Evolutionary conservation across 2,329 filamentous ascomycete species (phyloP), one percentile per base, ranked within the genome.

Genomic region (Monosporascus sp.): DNA sequence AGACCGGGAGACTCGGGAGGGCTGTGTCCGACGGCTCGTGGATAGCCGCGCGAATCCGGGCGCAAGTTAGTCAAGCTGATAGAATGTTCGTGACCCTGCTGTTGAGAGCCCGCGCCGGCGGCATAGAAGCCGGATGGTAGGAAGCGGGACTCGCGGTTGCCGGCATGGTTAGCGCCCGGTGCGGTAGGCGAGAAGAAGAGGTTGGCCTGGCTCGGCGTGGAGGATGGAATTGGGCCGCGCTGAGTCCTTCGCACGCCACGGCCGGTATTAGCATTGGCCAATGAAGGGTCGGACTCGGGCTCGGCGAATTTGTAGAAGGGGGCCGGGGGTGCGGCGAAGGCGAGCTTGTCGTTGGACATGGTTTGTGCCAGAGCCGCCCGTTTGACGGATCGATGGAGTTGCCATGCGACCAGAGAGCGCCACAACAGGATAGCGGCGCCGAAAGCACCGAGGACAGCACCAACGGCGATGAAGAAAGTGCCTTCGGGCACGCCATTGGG

Each of bases 121-220:
- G 91, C 87, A 67, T 97, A 97, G 74, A 96, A 97, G 1, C 93
- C 93, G 3, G 93, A 87, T 17, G 93, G 93, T 20, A 97, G 79
- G 67, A 93, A 96, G n/a, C 79, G 78, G 1, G 90, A 96, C 55
- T 82, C 84, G 51, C 92, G 86, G 61, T 83, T 83, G 46, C 73
- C 74, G 40, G 78, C 73, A 56, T 74, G 73, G 49, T 79, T 76
- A 53, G 78, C 76, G 7, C 82, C 74, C 40, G 82, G 84, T 1
- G 92, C 92, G 0, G 94, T 97, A 0, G 94, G 94, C 7, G 91
- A 96, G 77, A 96, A 99, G 81, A 99, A 99, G 17, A 97, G 79
- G 57, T 87, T 90, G 38, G 84, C 84, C 62, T 80, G 76, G 65
- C 82, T 88, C 11, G 78, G 83, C 26, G 80, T 83, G 49, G 74